Base-by-base conservation (phyloP, 805 yeast genomes). In the Metschnikowia continentalis region DNA sequence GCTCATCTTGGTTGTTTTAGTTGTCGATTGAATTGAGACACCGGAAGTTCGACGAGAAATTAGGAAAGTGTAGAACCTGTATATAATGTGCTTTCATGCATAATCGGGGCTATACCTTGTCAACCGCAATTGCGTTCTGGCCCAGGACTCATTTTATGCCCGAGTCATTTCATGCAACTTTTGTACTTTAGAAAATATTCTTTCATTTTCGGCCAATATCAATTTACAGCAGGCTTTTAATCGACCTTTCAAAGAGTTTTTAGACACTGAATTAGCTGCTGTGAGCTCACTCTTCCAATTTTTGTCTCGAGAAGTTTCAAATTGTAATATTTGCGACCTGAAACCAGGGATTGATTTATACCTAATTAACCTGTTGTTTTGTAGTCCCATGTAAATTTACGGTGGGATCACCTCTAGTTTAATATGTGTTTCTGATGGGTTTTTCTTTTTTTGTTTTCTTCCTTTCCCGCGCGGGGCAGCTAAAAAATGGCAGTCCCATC, bases 1-100 rank as follows among this genome's bases (percentile, higher is more conserved):
- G 61, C 76, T 70, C 78, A 74, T 74, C 46, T 37, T 37, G 17
- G 32, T 11, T n/a, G 35, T 37, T 10, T 15, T 32, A 35, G 19
- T 33, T 33, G 32, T 32, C 23, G 36, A 11, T 22, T 19, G 23
- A 7, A 10, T 8, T 15, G 32, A 44, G 39, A 32, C 35, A 22
- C 30, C 32, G 14, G 39, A 15, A 32, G 41, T 23, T 42, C 48
- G 54, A 32, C 54, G 54, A 47, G 48, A 39, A 43, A 43, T 32
- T 19, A 42, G 13, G 47, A 13, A 8, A 35, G 26, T 35, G 11
- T 13, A 13, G 22, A 13, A 35, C 47, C 47, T 44, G 47, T 23
- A 44, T 35, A 17, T 10, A 10, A 6, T 14, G 14, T 5, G 22
- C 35, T 23, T 17, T 26, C 33, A 35, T 35, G 41, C 47, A 44